These are phyloP conservation scores for Sclerotinia nivalis DNA, from an alignment of 2,329 filamentous ascomycete species.

Conservation along the genomic window DNA sequence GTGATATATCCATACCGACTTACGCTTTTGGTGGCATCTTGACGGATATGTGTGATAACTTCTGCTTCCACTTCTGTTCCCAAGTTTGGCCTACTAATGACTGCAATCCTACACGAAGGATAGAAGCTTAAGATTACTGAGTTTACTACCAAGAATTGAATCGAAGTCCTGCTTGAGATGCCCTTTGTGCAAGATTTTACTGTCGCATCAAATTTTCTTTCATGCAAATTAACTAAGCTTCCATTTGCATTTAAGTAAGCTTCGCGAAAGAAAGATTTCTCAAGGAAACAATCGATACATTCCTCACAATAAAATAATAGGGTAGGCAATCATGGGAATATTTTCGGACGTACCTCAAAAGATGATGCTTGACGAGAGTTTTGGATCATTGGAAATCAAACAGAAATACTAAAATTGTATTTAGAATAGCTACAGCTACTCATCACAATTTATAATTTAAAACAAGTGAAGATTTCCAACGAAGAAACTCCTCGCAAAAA, in stretches of 20 bases:
- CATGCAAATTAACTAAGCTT: constrained; percentile 3
- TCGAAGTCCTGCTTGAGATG: not conserved
- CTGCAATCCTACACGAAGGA: not conserved
- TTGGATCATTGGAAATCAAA: not conserved
- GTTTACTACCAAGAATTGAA: not conserved
- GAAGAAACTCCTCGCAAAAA: not conserved
- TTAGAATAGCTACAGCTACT: not conserved
- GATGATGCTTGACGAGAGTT: not conserved
- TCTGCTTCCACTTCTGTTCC: constrained; percentile 3
- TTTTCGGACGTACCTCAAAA: not conserved
- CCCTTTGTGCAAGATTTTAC: constrained; percentile 11
- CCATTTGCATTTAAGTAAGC: constrained; percentile 15
- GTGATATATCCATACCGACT: not conserved
- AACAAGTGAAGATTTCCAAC: not conserved
- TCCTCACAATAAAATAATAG: constrained; percentile 10
- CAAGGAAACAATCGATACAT: not conserved
- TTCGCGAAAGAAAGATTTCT: constrained; percentile 1
- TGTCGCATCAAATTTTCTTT: not conserved
- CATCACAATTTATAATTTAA: not conserved
- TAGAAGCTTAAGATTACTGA: not conserved
- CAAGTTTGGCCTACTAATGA: not conserved
- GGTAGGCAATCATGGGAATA: not conserved
- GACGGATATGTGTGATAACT: not conserved
- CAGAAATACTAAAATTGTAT: not conserved
- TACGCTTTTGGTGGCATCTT: not conserved